Base-by-base conservation (phyloP, 805 yeast genomes). In the Tetrapisispora taiwanensis region DNA sequence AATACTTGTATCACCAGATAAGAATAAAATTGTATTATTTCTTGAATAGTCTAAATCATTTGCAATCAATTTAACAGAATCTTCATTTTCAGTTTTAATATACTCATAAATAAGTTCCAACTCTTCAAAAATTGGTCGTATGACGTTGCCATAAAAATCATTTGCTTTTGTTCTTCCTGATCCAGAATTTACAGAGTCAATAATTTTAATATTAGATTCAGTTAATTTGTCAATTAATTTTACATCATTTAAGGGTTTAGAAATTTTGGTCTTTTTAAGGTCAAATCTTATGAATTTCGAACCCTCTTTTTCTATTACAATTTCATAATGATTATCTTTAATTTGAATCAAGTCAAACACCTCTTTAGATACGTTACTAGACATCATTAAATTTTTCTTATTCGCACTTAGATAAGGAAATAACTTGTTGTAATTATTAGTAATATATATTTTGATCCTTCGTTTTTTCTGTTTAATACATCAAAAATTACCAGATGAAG, bases 1-100 rank as follows among this genome's bases (percentile, higher is more conserved):
- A 5, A 86, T 66, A 1, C 94, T 79, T 0, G 96, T 88, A 56
- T 89, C 97, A 2, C 97, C 97, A 32, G 94, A 82, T 8, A 89
- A 61, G 30, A 88, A 65, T 2, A 84, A 57, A 9, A 83, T 64
- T 0, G 83, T 73, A 20, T 68, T 55, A 12, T 48, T 38, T 9
- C 46, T 30, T 0, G 52, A 42, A 0, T 41, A 30, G n/a, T 55
- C 50, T 7, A 75, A 48, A 10, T 42, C 30, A 6, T 45, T 28
- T 0, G 78, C 76, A 48, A 69, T 63, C n/a, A 68, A 57, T 1
- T 52, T 39, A 7, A 79, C 70, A 1, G 74, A 62, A n/a, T 55
- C 43, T 1, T 59, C 46, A 4, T 70, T 55, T 0, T 54, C 52
- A 0, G 88, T 79, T 36, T 58, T 56, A n/a, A 73, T 17, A 47